Percentiles rank a stretch among this genome's conserved stretches.
Evolutionary conservation across 768 basidiomycete species (phyloP).

Genomic region (Pleurotus tuber-regium): DNA sequence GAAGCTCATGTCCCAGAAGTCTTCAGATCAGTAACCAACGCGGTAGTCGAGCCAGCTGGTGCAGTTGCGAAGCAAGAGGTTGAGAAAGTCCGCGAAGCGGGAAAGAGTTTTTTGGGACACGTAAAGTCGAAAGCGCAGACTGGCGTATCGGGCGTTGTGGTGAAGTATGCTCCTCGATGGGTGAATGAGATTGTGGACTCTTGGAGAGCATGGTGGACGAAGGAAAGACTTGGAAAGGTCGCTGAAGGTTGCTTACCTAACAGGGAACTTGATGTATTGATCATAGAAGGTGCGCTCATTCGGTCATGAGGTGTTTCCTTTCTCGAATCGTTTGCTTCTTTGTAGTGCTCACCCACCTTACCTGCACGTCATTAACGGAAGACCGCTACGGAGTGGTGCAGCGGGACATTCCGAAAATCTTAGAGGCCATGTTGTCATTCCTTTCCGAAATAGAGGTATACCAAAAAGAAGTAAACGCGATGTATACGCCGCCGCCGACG

Average conservation of each 20-base stretch:
- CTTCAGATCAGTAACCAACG: slow-evolving; percentile 22
- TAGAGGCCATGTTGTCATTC: slow-evolving; percentile 74
- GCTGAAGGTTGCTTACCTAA: slow-evolving; percentile 59
- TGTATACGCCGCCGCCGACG: slow-evolving; percentile 34
- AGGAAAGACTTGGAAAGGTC: slow-evolving; percentile 48
- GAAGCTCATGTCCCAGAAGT: slow-evolving; percentile 40
- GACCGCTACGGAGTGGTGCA: slow-evolving; percentile 85
- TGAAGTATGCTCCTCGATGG: slow-evolving; percentile 28
- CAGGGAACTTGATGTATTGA: slow-evolving; percentile 58
- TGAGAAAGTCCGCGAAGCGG: slow-evolving; percentile 4
- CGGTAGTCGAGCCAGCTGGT: slow-evolving; percentile 1
- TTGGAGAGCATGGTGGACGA: slow-evolving; percentile 53
- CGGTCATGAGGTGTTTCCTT: neutral
- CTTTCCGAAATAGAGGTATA: slow-evolving; percentile 66
- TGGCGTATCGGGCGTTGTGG: neutral
- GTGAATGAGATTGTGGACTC: slow-evolving; percentile 21
- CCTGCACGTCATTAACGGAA: slow-evolving; percentile 72
- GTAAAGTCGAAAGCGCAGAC: neutral
- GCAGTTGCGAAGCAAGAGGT: slow-evolving; percentile 5
- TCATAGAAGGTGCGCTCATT: slow-evolving; percentile 53
- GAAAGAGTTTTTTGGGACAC: neutral
- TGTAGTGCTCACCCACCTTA: slow-evolving; percentile 63
- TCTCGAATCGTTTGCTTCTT: neutral
- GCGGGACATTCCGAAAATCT: slow-evolving; percentile 76
- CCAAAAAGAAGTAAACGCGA: slow-evolving; percentile 46